Evolutionary conservation across 1,284 basidiomycete genomes (phyloP).

Genomic region (Leccinum subfulvum): DNA sequence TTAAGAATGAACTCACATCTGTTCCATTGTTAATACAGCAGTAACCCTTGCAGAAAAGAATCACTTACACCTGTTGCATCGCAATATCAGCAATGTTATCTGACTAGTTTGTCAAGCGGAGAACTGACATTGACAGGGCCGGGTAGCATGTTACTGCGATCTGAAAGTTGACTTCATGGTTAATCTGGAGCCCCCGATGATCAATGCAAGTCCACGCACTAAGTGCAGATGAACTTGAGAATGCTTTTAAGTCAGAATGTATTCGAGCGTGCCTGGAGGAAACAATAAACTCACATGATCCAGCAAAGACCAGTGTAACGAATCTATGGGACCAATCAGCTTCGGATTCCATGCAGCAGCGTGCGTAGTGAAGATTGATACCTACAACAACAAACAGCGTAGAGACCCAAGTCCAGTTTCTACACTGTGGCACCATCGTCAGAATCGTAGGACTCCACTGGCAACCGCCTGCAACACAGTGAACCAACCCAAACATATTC

Average conservation of each 20-base stretch:
- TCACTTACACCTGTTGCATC: constrained; percentile 6
- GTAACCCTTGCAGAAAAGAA: not conserved
- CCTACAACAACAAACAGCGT: constrained; percentile 17
- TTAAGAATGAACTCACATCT: constrained; percentile 10
- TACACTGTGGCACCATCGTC: constrained; percentile 4
- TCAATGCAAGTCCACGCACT: constrained; percentile 1
- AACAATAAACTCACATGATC: constrained; percentile 9
- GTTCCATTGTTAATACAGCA: not conserved
- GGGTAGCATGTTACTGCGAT: constrained; percentile 5
- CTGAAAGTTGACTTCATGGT: not conserved
- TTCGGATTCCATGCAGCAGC: not conserved
- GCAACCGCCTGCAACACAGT: too few relatives aligned
- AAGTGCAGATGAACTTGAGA: constrained; percentile 3
- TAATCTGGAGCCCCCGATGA: not conserved
- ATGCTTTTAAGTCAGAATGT: constrained; percentile 3
- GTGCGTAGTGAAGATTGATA: not conserved
- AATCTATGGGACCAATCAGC: constrained; percentile 4
- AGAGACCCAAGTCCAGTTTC: constrained; percentile 19
- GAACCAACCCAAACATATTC: constrained; percentile 17
- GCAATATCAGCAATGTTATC: not conserved
- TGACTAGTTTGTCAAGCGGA: not conserved
- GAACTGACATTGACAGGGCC: constrained; percentile 5
- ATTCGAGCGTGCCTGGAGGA: not conserved
- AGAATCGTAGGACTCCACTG: not conserved
- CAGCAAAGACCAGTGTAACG: constrained; percentile 20